Evolutionary conservation across 257 asterid species (phyloP).

Genomic region (Solanum virginianum): DNA sequence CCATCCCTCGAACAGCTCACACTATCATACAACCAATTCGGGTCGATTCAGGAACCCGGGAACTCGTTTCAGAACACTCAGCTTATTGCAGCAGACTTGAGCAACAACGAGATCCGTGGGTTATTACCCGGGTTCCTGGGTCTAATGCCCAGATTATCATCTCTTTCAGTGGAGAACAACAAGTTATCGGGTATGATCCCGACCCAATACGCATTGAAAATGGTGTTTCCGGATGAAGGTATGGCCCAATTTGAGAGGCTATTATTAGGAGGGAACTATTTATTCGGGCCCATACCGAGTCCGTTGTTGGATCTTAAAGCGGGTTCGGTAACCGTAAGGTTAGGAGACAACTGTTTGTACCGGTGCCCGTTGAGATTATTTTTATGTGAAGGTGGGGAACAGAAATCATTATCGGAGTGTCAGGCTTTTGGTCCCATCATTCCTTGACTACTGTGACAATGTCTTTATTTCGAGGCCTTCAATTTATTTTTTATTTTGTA

Average conservation of each 20-base stretch:
- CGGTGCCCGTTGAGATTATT: constrained; percentile 66
- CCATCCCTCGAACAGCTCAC: constrained; percentile 61
- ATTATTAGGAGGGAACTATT: constrained; percentile 65
- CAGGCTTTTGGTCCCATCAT: constrained; percentile 54
- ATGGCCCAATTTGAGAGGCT: constrained; percentile 51
- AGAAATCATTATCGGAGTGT: constrained; percentile 57
- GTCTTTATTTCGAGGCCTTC: neutral
- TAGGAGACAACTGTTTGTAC: constrained; percentile 81
- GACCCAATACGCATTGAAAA: constrained; percentile 31
- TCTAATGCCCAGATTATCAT: constrained; percentile 52
- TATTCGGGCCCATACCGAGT: constrained; percentile 74
- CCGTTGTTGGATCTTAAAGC: constrained; percentile 51
- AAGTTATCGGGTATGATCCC: constrained; percentile 61
- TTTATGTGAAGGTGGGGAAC: constrained; percentile 78
- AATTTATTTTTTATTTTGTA: neutral
- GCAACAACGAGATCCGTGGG: constrained; percentile 55
- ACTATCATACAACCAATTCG: constrained; percentile 41
- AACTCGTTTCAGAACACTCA: constrained; percentile 30
- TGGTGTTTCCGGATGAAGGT: constrained; percentile 34
- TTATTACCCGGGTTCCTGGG: constrained; percentile 73
- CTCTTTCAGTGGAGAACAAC: constrained; percentile 54
- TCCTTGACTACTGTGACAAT: constrained; percentile 28
- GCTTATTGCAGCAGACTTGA: constrained; percentile 59
- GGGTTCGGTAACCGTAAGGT: constrained; percentile 48
- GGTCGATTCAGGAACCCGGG: constrained; percentile 36